Base-by-base conservation (phyloP, 768 basidiomycete genomes). In the Boletus subparvulus region DNA sequence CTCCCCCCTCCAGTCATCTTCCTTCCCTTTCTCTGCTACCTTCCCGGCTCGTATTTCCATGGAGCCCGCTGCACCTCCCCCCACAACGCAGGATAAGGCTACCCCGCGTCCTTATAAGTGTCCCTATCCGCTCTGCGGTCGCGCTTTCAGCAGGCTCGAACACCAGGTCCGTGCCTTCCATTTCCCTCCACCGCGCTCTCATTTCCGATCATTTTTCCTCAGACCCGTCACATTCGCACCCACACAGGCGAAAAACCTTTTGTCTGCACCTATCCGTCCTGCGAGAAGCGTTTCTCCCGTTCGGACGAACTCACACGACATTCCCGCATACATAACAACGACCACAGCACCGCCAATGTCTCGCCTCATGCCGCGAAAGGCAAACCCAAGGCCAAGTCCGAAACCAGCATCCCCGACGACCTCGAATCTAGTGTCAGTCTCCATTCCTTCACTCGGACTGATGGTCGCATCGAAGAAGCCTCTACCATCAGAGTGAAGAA, bases 191-290 rank as follows among this genome's bases (percentile, higher is more conserved):
- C 52, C 52, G 56, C 59, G 51, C 61, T 52, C 56, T 55, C 56
- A 56, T 65, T 61, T 42, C 56, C 54, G 55, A 63, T 66, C 58
- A 28, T 35, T 12, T 46, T 37, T 35, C 41, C 36, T 0, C 72
- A 98, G 92, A 99, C 96, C 19, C 88, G 96, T 60, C 96, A 99
- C 69, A 97, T 98, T 52, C 89, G 96, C 57, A 99, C 95, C 0
- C 96, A 99, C 73, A 99, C 96, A 0, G 96, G 96, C 67, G 96
- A 99, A 75, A 98, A 97, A 65, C 96, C 96, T 3, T 98, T 98
- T 66, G 82, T 84, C 21, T 99, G 96, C 82, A 87, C 85, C 2
- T 92, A 87, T 71, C 86, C 92, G 4, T 84, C 86, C n/a, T 99
- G 96, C 81, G 95, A 97, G 74, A 99, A 98, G 73, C 89, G 94